Base-by-base conservation (phyloP, 192 early-diverging fungal species). In the Oehlia diaphana region DNA sequence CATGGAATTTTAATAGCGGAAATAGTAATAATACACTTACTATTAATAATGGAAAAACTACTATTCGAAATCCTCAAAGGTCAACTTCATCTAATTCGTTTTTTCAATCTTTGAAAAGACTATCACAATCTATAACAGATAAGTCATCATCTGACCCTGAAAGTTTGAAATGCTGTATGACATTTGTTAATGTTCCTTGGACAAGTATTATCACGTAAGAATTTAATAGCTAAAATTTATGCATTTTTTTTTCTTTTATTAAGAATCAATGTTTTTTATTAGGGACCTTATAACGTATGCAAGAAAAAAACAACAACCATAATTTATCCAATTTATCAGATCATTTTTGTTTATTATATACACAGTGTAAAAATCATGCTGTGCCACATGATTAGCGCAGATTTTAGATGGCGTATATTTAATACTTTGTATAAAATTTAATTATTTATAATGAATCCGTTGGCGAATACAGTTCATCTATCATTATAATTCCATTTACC, bases 111-210 rank as follows among this genome's bases (percentile, higher is more conserved):
- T 72, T 85, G 23, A 87, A 87, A 80, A 89, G 83, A 78, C 82
- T 89, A 63, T 88, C 87, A 67, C 87, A 86, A 37, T 85, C 87
- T 10, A 89, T 86, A 79, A 83, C 85, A 50, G 86, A 86, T 73
- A 86, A 82, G 79, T 85, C 86, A 19, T 76, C 82, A 79, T 80
- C 83, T 47, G 58, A 79, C 26, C 92, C 93, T 63, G 92, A 93
- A 83, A 90, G 89, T 39, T 82, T 96, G 74, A 87, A 87, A 71
- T 95, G 94, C 81, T 94, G 92, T 79, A 95, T 96, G 94, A 96
- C 95, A 58, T 95, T 94, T 90, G 93, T 96, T 42, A 96, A 94
- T 85, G 92, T 96, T n/a, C 95, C 94, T 23, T 96, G 95, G 95
- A 92, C 92, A 81, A 90, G 91, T 70, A 94, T 96, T 73, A 93